Evolutionary conservation across 2,329 filamentous ascomycete genomes (phyloP).

Genomic region (Escovopsis weberi): DNA sequence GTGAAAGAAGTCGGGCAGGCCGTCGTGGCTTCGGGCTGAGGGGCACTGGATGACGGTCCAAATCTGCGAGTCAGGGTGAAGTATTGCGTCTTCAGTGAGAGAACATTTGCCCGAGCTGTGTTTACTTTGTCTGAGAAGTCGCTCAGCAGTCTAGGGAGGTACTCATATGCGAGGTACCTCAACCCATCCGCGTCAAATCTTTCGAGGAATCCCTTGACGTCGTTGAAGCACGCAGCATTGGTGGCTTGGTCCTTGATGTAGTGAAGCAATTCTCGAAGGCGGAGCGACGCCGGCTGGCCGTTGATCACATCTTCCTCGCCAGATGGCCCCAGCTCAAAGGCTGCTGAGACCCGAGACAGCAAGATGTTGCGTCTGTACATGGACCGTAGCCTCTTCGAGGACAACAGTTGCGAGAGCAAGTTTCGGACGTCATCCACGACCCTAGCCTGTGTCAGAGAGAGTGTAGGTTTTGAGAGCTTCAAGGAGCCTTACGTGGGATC

Average conservation of each 20-base stretch:
- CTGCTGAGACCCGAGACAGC: slow-evolving; percentile 23
- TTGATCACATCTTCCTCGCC: slow-evolving; percentile 17
- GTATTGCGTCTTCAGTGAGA: slow-evolving; percentile 30
- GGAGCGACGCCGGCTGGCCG: slow-evolving; percentile 14
- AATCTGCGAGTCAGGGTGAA: slow-evolving; percentile 25
- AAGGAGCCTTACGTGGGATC: slow-evolving; percentile 18
- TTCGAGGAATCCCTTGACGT: slow-evolving; percentile 30
- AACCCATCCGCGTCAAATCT: slow-evolving; percentile 26
- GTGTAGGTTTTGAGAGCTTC: too few relatives aligned
- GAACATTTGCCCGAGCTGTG: slow-evolving; percentile 15
- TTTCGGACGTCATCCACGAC: slow-evolving; percentile 13
- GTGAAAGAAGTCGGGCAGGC: slow-evolving; percentile 4
- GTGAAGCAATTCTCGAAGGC: slow-evolving; percentile 19
- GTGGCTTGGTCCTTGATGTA: slow-evolving; percentile 23
- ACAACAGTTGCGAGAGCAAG: slow-evolving; percentile 17
- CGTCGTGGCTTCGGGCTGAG: slow-evolving; percentile 11
- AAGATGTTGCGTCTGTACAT: slow-evolving; percentile 26
- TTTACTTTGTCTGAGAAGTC: slow-evolving; percentile 11
- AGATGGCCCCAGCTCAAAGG: slow-evolving; percentile 18
- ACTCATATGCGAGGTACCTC: slow-evolving; percentile 23
- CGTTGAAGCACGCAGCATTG: slow-evolving; percentile 30
- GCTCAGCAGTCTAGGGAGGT: slow-evolving; percentile 19
- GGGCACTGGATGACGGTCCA: slow-evolving; percentile 8
- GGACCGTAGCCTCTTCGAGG: slow-evolving; percentile 16
- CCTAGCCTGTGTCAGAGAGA: slow-evolving; percentile 8